Evolutionary conservation across 441 rosid species (phyloP).

Genomic region (Iberis amara): DNA sequence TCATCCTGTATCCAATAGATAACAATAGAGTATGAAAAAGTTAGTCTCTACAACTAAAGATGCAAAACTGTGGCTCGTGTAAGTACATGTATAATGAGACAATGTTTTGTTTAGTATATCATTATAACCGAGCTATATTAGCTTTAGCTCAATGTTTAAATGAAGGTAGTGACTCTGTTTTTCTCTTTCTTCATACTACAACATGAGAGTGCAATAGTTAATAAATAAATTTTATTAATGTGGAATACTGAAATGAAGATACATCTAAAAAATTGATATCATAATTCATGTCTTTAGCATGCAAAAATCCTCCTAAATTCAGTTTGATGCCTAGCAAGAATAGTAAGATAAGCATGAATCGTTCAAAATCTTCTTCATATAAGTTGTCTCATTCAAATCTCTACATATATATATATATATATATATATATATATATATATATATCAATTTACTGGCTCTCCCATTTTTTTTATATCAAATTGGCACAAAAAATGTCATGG

Average conservation of each 20-base stretch:
- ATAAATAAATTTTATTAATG: background rate
- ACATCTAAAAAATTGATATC: background rate
- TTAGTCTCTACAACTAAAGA: too few relatives aligned
- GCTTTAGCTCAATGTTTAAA: slow-evolving; percentile 55
- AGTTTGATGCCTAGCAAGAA: slow-evolving; percentile 63
- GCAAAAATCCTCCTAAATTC: slow-evolving; percentile 70
- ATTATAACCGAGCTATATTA: slow-evolving; percentile 45
- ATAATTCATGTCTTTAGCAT: slow-evolving; percentile 51
- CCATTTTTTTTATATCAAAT: slow-evolving; percentile 23
- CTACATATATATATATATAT: slow-evolving; percentile 61
- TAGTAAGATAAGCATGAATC: slow-evolving; percentile 54
- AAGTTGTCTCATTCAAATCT: slow-evolving; percentile 61
- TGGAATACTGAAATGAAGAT: background rate
- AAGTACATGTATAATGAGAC: too few relatives aligned
- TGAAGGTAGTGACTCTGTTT: slow-evolving; percentile 77
- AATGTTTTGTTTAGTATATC: too few relatives aligned
- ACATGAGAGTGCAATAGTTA: background rate
- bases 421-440: slow-evolving; percentile 52
- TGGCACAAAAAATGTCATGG: too few relatives aligned
- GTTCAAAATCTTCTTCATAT: slow-evolving; percentile 62
- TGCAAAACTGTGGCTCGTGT: too few relatives aligned
- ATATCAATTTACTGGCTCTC: slow-evolving; percentile 75
- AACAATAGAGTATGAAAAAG: background rate
- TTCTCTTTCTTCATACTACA: slow-evolving; percentile 75
- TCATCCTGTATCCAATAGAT: slow-evolving; percentile 40